phyloP scores from a whole-genome alignment of 1,284 basidiomycete genomes.

The Erythrobasidium hasegawianum region DNA sequence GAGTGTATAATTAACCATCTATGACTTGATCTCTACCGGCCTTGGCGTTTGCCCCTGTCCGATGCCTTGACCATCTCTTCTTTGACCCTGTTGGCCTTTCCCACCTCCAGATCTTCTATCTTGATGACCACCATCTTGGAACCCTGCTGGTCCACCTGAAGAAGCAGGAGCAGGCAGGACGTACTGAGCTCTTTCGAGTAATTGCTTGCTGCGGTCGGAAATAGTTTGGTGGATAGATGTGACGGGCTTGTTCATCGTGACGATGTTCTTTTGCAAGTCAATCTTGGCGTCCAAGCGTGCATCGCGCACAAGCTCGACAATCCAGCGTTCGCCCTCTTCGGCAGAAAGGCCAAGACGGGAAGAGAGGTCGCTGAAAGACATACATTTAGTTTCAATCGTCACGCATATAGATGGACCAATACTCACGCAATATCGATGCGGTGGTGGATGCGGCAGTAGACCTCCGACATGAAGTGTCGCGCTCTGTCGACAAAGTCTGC shows the following conservation, averaged over 20 bases:
- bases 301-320: conserved; percentile 95
- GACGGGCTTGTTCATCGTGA: conserved; percentile 33
- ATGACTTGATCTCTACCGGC: conserved; percentile 32
- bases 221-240: conserved; percentile 33
- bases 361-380: conserved; percentile 68
- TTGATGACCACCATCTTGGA: neutral
- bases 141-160: conserved; percentile 16
- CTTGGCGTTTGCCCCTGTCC: conserved; percentile 30
- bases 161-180: conserved; percentile 23
- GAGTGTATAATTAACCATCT: too few relatives aligned
- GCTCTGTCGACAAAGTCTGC: conserved; percentile 95
- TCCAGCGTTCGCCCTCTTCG: conserved; percentile 98
- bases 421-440: conserved; percentile 87
- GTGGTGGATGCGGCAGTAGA: conserved; percentile 95
- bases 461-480: conserved; percentile 89
- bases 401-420: too few relatives aligned
- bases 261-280: conserved; percentile 71
- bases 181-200: conserved; percentile 33
- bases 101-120: neutral
- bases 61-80: conserved; percentile 21
- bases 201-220: conserved; percentile 29
- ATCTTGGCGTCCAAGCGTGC: conserved; percentile 97
- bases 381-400: neutral
- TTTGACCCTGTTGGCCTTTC: conserved; percentile 10
- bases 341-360: conserved; percentile 83